Base-by-base conservation (phyloP, 2,329 filamentous ascomycete species). In the Aureobasidium sp. region DNA sequence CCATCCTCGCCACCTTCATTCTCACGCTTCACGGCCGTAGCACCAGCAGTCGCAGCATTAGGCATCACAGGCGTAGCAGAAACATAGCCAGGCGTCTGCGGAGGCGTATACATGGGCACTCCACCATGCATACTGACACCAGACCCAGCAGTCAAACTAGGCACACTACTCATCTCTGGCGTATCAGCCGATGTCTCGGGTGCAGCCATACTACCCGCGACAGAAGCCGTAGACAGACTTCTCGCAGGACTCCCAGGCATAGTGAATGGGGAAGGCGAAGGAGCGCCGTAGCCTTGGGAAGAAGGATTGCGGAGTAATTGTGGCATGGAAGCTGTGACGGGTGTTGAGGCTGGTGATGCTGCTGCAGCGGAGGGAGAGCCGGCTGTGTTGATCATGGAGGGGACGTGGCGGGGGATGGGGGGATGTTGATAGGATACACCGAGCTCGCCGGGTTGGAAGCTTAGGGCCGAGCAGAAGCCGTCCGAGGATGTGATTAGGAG, bases 401-500 rank as follows among this genome's bases (percentile, higher is more conserved):
- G 74, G 45, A 75, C 71, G 65, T 75, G 77, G 70, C 75, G 76
- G 1, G 74, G 69, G 13, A 76, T 68, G 43, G 77, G 78, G 71
- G 93, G 90, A 38, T 91, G 91, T 11, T 89, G 90, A 77, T 97
- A 97, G 7, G 90, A 81, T 69, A 95, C 90, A 16, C 96, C 96
- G 1, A 99, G 83, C 77, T 99, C 96, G 11, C 93, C 93, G 2
- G 92, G 84, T 1, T 88, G 80, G 75, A 99, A 99, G 0, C 94
- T 92, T 8, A 99, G 84, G 0, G 93, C 92, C 0, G 96, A 99
- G 78, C 96, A 99, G 82, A 98, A 99, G 0, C 96, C 96, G 78
- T 99, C 96, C 0, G 96, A 98, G 0, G 96, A 99, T n/a, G 94
- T 96, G 82, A 99, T 97, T 58, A 99, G 85, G 27, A 99, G 83